Evolutionary conservation across 768 basidiomycete species (phyloP).

Genomic region (Serendipita vermifera): DNA sequence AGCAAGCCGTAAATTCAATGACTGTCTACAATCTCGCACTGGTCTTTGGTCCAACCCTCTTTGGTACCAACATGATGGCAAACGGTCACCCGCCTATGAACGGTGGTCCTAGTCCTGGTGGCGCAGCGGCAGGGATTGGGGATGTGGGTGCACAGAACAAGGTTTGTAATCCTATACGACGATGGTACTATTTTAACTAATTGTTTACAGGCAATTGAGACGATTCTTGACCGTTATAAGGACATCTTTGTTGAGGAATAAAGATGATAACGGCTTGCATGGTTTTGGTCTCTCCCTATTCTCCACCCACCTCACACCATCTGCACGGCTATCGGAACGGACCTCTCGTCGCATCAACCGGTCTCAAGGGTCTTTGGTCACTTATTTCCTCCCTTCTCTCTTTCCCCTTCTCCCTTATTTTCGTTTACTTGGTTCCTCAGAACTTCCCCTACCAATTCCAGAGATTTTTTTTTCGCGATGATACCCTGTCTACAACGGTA

Average conservation of each 20-base stretch:
- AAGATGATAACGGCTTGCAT: too few relatives aligned
- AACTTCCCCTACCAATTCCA: too few relatives aligned
- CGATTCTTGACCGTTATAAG: slow-evolving; percentile 82
- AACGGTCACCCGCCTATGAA: slow-evolving; percentile 22
- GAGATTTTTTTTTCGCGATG: too few relatives aligned
- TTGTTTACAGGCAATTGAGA: slow-evolving; percentile 68
- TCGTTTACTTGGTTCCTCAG: too few relatives aligned
- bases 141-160: slow-evolving; percentile 57
- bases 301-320: too few relatives aligned
- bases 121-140: slow-evolving; percentile 28
- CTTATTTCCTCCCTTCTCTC: too few relatives aligned
- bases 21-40: slow-evolving; percentile 85
- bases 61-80: slow-evolving; percentile 39
- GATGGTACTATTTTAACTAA: not conserved
- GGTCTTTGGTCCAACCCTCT: slow-evolving; percentile 95
- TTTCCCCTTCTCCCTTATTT: too few relatives aligned
- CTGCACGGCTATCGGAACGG: too few relatives aligned
- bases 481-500: too few relatives aligned
- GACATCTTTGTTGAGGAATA: slow-evolving; percentile 95
- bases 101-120: slow-evolving; percentile 16
- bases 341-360: too few relatives aligned
- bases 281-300: too few relatives aligned
- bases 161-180: slow-evolving; percentile 27
- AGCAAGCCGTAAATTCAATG: slow-evolving; percentile 78
- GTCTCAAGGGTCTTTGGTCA: too few relatives aligned